Evolutionary conservation across 768 basidiomycete species (phyloP).

Genomic region (Mycena venus): DNA sequence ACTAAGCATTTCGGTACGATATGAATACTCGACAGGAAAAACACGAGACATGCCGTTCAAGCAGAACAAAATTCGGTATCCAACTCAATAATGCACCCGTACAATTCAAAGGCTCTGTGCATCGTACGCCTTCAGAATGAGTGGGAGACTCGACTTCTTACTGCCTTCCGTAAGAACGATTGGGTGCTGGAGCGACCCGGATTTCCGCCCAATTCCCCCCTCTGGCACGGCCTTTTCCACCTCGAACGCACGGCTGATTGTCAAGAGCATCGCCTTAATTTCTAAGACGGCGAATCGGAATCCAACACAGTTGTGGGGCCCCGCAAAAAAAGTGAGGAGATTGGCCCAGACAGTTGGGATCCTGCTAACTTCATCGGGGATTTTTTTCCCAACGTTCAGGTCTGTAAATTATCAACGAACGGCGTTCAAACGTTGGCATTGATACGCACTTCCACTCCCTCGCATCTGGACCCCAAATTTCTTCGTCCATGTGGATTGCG

Average conservation of each 20-base stretch:
- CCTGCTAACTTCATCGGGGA: slow-evolving; percentile 56
- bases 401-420: slow-evolving; percentile 44
- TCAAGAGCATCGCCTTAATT: slow-evolving; percentile 60
- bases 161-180: not conserved
- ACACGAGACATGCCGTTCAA: no score
- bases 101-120: not conserved
- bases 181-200: not conserved
- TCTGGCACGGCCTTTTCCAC: slow-evolving; percentile 40
- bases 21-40: no score
- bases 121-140: not conserved
- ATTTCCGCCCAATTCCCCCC: not conserved
- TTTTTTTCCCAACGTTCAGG: slow-evolving; percentile 74
- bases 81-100: not conserved
- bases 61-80: not conserved
- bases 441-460: slow-evolving; percentile 67
- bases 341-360: slow-evolving; percentile 76
- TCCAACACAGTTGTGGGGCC: slow-evolving; percentile 74
- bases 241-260: slow-evolving; percentile 59
- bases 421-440: not conserved
- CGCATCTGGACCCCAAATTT: slow-evolving; percentile 76
- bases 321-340: slow-evolving; percentile 73
- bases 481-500: slow-evolving; percentile 63
- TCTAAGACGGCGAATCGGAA: slow-evolving; percentile 76
- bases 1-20: no score
- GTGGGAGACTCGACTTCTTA: not conserved